Percentiles rank a stretch among this genome's conserved stretches.
These are phyloP conservation scores for Deinandra increscens DNA, from an alignment of 129 eudicot species.

Conservation along the genomic window DNA sequence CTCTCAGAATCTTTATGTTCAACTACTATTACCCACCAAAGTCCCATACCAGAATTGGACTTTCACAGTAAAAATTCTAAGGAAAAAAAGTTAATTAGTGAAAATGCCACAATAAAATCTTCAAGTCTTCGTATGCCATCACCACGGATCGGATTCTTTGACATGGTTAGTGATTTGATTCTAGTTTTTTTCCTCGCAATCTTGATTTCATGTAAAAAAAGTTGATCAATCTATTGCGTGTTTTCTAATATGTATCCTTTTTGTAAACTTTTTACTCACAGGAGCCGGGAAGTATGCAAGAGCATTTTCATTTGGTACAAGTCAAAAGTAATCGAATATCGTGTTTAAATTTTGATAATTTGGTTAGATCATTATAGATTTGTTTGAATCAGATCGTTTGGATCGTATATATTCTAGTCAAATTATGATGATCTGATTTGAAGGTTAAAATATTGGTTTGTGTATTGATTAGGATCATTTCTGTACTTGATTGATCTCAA, in stretches of 20 bases:
- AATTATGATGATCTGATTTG: too few relatives aligned
- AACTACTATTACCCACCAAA: conserved; percentile 13
- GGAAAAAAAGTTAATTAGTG: conserved; percentile 8
- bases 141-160: conserved; percentile 69
- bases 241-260: not conserved
- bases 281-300: conserved; percentile 28
- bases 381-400: not conserved
- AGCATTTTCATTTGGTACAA: conserved; percentile 14
- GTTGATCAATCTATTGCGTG: too few relatives aligned
- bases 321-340: conserved; percentile 13
- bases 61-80: conserved; percentile 3
- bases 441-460: not conserved
- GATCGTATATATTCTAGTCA: too few relatives aligned
- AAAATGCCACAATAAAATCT: conserved; percentile 28
- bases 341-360: too few relatives aligned
- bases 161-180: conserved; percentile 40
- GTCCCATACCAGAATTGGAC: conserved; percentile 17
- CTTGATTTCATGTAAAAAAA: conserved; percentile 1
- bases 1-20: conserved; percentile 31
- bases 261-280: conserved; percentile 12
- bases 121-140: conserved; percentile 79
- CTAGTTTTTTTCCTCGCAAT: conserved; percentile 27
- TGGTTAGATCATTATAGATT: too few relatives aligned
- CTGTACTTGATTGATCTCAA: not conserved
- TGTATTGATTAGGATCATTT: not conserved